phyloP scores from a whole-genome alignment of 495 filamentous ascomycete species.

The Sordaria brevicollis region DNA sequence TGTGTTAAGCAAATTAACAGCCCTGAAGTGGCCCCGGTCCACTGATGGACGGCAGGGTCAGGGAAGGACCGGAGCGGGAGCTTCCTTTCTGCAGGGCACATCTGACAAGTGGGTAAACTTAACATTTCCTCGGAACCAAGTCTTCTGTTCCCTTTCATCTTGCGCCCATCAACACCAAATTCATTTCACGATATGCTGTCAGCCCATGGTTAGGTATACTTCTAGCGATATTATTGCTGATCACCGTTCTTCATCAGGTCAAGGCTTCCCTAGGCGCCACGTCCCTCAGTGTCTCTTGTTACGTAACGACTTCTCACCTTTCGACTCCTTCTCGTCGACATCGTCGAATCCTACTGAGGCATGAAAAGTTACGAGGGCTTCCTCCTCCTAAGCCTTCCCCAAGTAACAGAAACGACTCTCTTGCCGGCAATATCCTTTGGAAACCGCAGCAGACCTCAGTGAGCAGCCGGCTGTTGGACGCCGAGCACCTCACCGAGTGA shows the following conservation, averaged over 20 bases:
- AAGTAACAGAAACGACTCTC: neutral
- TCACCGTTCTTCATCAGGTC: neutral
- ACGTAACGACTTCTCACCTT: neutral
- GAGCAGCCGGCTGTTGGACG: too few relatives aligned
- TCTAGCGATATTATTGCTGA: neutral
- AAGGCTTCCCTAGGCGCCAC: neutral
- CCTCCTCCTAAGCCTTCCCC: neutral
- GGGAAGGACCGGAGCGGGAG: neutral
- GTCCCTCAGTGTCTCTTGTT: neutral
- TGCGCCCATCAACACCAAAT: neutral
- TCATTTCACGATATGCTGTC: neutral
- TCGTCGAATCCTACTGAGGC: neutral
- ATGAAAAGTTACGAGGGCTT: neutral
- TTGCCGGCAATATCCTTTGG: neutral
- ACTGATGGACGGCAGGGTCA: neutral
- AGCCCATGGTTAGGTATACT: neutral
- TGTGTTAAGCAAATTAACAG: neutral
- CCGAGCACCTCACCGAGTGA: too few relatives aligned
- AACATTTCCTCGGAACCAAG: neutral
- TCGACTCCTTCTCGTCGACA: neutral
- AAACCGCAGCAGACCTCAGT: neutral
- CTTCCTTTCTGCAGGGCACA: neutral
- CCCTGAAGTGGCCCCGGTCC: neutral
- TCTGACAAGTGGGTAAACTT: neutral
- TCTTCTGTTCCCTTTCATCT: neutral